phyloP scores from a whole-genome alignment of 345 rosid genomes.

The Ceriops tagal region DNA sequence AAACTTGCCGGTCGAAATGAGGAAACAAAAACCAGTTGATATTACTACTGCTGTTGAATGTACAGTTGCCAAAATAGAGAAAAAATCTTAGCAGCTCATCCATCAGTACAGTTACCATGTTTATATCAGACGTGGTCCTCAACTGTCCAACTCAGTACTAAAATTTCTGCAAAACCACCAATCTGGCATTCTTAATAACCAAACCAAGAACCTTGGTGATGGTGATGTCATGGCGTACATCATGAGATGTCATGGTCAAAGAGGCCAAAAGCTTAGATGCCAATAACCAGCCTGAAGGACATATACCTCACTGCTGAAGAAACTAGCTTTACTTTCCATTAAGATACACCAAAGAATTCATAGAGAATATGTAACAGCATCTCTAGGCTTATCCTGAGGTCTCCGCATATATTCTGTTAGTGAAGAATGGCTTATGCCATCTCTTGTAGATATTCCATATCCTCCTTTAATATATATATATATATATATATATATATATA shows the following conservation, averaged over 20 bases:
- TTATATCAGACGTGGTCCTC: neutral
- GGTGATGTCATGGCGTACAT: neutral
- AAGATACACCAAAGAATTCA: neutral
- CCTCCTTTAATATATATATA: no score
- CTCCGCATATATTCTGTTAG: no score
- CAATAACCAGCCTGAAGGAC: neutral
- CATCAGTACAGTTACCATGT: neutral
- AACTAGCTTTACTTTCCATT: neutral
- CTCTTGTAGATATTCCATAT: no score
- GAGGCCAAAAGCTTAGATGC: neutral
- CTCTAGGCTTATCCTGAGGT: neutral
- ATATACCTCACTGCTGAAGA: neutral
- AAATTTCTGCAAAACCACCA: neutral
- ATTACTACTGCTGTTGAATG: no score
- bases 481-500: no score
- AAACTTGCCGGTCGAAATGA: no score
- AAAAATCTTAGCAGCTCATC: neutral
- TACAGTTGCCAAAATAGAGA: neutral
- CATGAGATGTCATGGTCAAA: conserved; percentile 13
- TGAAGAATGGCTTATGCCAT: no score
- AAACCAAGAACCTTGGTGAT: neutral
- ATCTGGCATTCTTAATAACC: conserved; percentile 1
- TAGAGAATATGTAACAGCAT: neutral
- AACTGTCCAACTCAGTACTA: neutral
- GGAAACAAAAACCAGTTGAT: no score